Evolutionary conservation across 805 yeast species (phyloP).

Genomic region (Candida yuanshanica): DNA sequence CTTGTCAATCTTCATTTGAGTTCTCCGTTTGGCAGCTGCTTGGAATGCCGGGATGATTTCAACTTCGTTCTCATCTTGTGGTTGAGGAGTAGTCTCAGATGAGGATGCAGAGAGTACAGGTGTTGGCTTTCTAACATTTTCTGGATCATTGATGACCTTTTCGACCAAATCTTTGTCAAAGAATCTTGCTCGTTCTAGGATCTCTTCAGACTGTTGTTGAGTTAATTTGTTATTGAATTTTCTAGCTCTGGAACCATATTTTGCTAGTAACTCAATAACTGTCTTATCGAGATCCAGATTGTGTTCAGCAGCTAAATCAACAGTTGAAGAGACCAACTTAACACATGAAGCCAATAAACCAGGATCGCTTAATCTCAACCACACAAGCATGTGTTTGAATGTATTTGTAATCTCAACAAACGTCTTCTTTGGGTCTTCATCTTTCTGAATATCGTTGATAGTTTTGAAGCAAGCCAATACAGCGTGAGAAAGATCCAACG

Average conservation of each 20-base stretch:
- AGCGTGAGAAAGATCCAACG: slow-evolving; percentile 68
- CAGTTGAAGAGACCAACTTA: slow-evolving; percentile 54
- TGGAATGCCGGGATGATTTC: neutral
- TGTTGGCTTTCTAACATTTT: slow-evolving; percentile 29
- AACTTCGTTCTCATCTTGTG: slow-evolving; percentile 6
- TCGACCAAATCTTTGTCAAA: slow-evolving; percentile 53
- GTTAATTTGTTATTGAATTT: slow-evolving; percentile 65
- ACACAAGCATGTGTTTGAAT: slow-evolving; percentile 60
- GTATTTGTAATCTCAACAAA: slow-evolving; percentile 54
- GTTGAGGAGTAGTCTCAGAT: neutral
- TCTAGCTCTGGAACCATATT: slow-evolving; percentile 60
- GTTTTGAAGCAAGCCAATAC: slow-evolving; percentile 61
- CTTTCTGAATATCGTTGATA: slow-evolving; percentile 27
- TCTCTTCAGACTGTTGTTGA: slow-evolving; percentile 57
- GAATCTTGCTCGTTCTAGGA: slow-evolving; percentile 54
- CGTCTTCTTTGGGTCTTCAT: slow-evolving; percentile 27
- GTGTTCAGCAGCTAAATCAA: slow-evolving; percentile 57
- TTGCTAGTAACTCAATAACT: slow-evolving; percentile 51
- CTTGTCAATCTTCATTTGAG: slow-evolving; percentile 32
- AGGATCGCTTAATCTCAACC: slow-evolving; percentile 80
- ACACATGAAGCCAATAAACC: slow-evolving; percentile 73
- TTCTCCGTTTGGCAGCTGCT: slow-evolving; percentile 5
- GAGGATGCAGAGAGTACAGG: neutral
- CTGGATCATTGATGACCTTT: slow-evolving; percentile 38
- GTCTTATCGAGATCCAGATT: slow-evolving; percentile 44